A percentile compares a stretch with the other conserved stretches of the same genome.
phyloP scores from a whole-genome alignment of 495 filamentous ascomycete genomes.

The Trichocladium uniseriatum region DNA sequence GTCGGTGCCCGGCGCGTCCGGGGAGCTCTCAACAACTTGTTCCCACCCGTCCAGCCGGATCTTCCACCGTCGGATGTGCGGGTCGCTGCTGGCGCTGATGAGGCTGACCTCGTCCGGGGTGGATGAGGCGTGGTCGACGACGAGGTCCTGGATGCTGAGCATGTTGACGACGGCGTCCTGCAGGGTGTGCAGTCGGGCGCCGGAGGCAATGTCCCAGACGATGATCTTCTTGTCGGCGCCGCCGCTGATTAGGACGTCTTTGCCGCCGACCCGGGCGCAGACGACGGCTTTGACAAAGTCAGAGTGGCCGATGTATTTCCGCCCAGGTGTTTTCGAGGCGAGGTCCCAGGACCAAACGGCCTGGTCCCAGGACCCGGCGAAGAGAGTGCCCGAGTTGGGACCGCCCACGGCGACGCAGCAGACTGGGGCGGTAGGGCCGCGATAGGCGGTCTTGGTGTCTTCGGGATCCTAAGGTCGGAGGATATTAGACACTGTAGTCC shows the following conservation, averaged over 20 bases:
- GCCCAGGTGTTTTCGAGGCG: slow-evolving; percentile 39
- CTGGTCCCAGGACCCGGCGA: slow-evolving; percentile 92
- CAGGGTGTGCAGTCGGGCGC: slow-evolving; percentile 58
- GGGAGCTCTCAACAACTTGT: slow-evolving; percentile 34
- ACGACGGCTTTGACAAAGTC: slow-evolving; percentile 85
- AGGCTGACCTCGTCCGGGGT: slow-evolving; percentile 44
- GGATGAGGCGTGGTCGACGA: slow-evolving; percentile 53
- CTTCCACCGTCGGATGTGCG: slow-evolving; percentile 70
- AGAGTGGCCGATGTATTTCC: slow-evolving; percentile 64
- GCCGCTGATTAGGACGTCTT: slow-evolving; percentile 69
- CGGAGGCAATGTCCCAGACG: slow-evolving; percentile 64
- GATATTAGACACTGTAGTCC: background rate
- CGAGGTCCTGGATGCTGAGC: slow-evolving; percentile 66
- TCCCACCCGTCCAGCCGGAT: slow-evolving; percentile 38
- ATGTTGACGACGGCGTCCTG: slow-evolving; percentile 57
- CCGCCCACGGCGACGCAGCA: slow-evolving; percentile 66
- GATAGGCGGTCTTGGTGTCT: slow-evolving; percentile 43
- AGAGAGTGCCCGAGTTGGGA: slow-evolving; percentile 46
- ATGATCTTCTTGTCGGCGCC: slow-evolving; percentile 80
- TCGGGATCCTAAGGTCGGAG: slow-evolving; percentile 18
- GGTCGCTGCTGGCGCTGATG: slow-evolving; percentile 74
- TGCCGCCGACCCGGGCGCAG: slow-evolving; percentile 42
- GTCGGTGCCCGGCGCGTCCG: slow-evolving; percentile 31
- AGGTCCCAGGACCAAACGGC: slow-evolving; percentile 74
- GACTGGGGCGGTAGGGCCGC: slow-evolving; percentile 69